A percentile compares a stretch with the other conserved stretches of the same genome.
phyloP scores from a whole-genome alignment of 2,329 filamentous ascomycete species.

The Fusarium buharicum region DNA sequence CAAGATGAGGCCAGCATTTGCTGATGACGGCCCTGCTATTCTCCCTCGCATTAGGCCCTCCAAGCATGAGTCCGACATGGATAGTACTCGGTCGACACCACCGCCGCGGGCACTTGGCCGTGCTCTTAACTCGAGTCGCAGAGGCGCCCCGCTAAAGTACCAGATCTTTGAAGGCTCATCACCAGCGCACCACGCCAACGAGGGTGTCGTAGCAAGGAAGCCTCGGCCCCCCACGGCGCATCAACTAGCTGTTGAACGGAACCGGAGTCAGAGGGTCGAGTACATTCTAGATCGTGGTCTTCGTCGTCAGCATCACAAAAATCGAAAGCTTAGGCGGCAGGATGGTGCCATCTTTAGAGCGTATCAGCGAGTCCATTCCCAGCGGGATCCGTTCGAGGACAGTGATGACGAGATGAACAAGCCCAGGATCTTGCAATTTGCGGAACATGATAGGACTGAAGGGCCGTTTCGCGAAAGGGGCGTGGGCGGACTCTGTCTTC shows the following conservation, averaged over 20 bases:
- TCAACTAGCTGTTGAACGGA: slow-evolving; percentile 82
- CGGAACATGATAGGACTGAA: slow-evolving; percentile 45
- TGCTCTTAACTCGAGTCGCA: slow-evolving; percentile 48
- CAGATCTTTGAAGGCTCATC: slow-evolving; percentile 70
- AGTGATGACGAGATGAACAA: slow-evolving; percentile 68
- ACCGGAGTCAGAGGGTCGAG: slow-evolving; percentile 81
- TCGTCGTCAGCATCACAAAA: slow-evolving; percentile 71
- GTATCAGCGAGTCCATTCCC: slow-evolving; percentile 69
- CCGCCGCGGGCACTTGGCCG: slow-evolving; percentile 50
- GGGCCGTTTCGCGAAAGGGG: slow-evolving; percentile 65
- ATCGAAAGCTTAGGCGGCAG: slow-evolving; percentile 68
- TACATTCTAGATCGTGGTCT: slow-evolving; percentile 82
- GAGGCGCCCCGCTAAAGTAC: slow-evolving; percentile 65
- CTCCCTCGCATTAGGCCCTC: slow-evolving; percentile 71
- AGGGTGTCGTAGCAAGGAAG: slow-evolving; percentile 68
- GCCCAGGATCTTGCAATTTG: slow-evolving; percentile 47
- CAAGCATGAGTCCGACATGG: slow-evolving; percentile 65
- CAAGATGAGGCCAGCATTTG: slow-evolving; percentile 52
- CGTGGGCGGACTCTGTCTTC: slow-evolving; percentile 71
- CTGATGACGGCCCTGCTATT: slow-evolving; percentile 67
- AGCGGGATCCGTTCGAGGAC: slow-evolving; percentile 67
- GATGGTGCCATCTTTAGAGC: slow-evolving; percentile 75
- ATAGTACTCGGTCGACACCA: slow-evolving; percentile 58
- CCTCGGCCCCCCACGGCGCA: slow-evolving; percentile 82
- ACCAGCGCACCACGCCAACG: slow-evolving; percentile 64